Conservation (phyloP, 306 rosid genomes). For the Herpetospermum pedunculosum region DNA sequence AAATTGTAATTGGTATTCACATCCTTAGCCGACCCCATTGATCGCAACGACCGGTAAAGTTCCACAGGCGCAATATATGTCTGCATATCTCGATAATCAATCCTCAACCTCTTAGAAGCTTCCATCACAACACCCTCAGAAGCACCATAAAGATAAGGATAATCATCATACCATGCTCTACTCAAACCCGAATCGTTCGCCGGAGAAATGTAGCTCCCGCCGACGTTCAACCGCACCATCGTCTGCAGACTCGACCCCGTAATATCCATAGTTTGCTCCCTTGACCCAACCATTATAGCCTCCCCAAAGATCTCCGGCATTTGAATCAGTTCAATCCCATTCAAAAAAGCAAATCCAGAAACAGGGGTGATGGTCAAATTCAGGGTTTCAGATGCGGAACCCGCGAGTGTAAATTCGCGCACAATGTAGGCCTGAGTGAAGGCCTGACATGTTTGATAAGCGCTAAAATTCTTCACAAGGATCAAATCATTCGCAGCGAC, state of each 20-base stretch:
- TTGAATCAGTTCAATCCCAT: constrained; percentile 29
- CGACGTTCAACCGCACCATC: constrained; percentile 29
- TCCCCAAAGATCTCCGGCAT: constrained; percentile 19
- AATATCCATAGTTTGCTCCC: constrained; percentile 14
- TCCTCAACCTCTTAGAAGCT: constrained; percentile 8
- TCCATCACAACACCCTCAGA: constrained; percentile 15
- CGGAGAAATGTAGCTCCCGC: constrained; percentile 30
- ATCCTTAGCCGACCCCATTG: constrained; percentile 22
- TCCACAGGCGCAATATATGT: constrained; percentile 23
- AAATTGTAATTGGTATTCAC: constrained; percentile 23
- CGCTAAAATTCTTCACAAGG: constrained; percentile 33
- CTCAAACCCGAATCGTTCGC: constrained; percentile 29
- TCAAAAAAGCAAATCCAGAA: constrained; percentile 30
- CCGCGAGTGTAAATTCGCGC: constrained; percentile 23
- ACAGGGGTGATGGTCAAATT: constrained; percentile 23
- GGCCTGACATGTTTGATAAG: constrained; percentile 26
- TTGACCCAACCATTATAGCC: constrained; percentile 13
- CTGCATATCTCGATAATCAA: constrained; percentile 18
- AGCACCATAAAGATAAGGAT: constrained; percentile 28
- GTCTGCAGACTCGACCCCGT: constrained; percentile 22
- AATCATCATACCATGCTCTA: constrained; percentile 36
- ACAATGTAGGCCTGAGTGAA: constrained; percentile 31
- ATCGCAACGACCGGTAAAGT: constrained; percentile 25
- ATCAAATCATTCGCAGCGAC: constrained; percentile 22
- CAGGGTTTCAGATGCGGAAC: constrained; percentile 10